These are phyloP conservation scores for Zoysia pacifica DNA, from an alignment of 176 grass and related monocot species.

Conservation along the genomic window DNA sequence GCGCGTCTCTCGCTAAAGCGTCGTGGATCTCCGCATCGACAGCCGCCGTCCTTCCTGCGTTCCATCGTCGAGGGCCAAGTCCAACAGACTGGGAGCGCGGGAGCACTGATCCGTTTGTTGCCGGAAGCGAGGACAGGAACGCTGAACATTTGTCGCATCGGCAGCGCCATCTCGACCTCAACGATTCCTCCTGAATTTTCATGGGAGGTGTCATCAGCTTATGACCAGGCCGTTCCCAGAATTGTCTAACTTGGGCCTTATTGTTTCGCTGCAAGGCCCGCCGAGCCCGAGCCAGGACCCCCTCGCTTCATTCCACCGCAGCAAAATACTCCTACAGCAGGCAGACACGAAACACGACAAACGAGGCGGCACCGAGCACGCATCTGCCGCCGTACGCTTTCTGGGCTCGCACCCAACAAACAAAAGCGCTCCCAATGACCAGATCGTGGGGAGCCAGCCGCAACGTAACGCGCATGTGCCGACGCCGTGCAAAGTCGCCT, in stretches of 20 bases:
- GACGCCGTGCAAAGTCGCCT: constrained; percentile 41
- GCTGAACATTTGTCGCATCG: neutral
- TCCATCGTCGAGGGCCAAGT: neutral
- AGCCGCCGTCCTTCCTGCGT: neutral
- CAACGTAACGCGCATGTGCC: constrained; percentile 43
- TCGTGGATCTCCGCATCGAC: constrained; percentile 2
- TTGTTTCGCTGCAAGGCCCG: neutral
- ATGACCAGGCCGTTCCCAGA: neutral
- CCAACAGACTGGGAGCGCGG: neutral
- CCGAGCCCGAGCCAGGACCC: neutral
- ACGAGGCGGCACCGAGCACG: neutral
- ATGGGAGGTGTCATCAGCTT: neutral
- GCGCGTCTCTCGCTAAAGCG: neutral
- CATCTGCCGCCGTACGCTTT: constrained; percentile 13
- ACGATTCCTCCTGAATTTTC: neutral
- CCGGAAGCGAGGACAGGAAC: neutral
- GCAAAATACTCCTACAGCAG: neutral
- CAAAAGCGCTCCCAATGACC: constrained; percentile 23
- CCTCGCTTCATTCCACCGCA: neutral
- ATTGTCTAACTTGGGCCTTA: neutral
- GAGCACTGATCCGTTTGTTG: neutral
- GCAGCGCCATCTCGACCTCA: neutral
- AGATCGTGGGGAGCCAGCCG: constrained; percentile 7
- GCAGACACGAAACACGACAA: neutral
- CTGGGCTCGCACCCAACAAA: neutral